phyloP scores from a whole-genome alignment of 192 early-diverging fungal genomes.

The Linnemannia hyalina region DNA sequence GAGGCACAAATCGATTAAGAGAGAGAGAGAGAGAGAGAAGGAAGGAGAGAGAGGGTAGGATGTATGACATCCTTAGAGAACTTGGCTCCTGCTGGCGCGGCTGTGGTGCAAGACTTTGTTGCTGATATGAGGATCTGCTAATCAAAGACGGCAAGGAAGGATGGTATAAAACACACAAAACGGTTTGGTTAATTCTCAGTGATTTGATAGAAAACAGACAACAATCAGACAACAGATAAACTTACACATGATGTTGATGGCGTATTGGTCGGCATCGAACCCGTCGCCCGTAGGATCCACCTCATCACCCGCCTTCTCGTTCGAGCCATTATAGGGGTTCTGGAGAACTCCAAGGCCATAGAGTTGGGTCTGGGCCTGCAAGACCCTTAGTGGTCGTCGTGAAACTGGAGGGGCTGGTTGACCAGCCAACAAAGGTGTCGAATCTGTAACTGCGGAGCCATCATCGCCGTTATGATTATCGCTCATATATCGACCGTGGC shows the following conservation, averaged over 20 bases:
- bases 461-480: neutral
- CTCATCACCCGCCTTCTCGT: neutral
- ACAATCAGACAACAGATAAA: neutral
- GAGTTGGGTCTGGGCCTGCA: conserved; percentile 30
- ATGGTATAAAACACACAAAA: neutral
- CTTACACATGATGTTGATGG: conserved; percentile 11
- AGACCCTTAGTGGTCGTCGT: conserved; percentile 11
- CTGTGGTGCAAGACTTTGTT: neutral
- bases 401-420: neutral
- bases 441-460: neutral
- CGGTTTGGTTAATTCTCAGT: neutral
- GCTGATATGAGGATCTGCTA: conserved; percentile 3
- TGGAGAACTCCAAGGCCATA: conserved; percentile 23
- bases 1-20: neutral
- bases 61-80: neutral
- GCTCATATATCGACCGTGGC: neutral
- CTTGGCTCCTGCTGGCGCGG: too few species aligned
- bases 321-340: neutral
- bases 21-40: neutral
- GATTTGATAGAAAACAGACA: neutral
- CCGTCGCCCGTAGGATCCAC: neutral
- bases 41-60: neutral
- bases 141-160: neutral
- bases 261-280: neutral
- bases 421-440: neutral